A percentile compares a stretch with the other conserved stretches of the same genome.
Evolutionary conservation across 371 early-diverging fungal species (phyloP).

Genomic region (Mucor circinelloides): DNA sequence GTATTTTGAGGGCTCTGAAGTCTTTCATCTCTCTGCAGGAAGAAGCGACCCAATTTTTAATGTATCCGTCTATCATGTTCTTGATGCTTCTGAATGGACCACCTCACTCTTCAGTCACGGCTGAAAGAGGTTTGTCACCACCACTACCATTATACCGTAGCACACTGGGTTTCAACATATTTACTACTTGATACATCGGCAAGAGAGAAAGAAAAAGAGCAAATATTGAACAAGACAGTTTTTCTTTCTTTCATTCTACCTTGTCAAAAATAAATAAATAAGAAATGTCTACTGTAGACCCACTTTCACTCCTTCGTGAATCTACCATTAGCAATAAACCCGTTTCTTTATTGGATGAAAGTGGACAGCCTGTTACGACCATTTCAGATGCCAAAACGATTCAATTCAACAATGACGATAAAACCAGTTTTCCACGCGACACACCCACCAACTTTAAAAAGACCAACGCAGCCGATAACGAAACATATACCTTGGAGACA

Average conservation of each 20-base stretch:
- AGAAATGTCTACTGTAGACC: constrained; percentile 28
- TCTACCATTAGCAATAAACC: constrained; percentile 61
- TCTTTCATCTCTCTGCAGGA: too few relatives aligned
- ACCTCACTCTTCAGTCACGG: too few relatives aligned
- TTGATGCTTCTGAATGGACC: too few relatives aligned
- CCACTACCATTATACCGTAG: too few relatives aligned
- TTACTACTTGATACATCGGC: too few relatives aligned
- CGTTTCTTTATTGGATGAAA: constrained; percentile 49
- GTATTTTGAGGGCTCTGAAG: too few relatives aligned
- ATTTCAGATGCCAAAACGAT: constrained; percentile 61
- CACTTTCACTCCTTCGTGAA: constrained; percentile 65
- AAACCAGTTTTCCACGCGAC: constrained; percentile 52
- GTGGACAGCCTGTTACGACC: constrained; percentile 48
- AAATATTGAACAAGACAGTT: not conserved
- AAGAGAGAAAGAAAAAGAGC: too few relatives aligned
- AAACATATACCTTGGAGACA: constrained; percentile 74
- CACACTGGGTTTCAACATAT: too few relatives aligned
- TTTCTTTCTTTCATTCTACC: not conserved
- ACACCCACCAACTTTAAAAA: constrained; percentile 64
- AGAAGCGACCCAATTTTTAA: too few relatives aligned
- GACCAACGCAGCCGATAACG: constrained; percentile 50
- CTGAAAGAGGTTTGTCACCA: too few relatives aligned
- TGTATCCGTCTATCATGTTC: too few relatives aligned
- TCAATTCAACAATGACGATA: constrained; percentile 49
- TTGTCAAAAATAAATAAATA: not conserved